Conservation (phyloP, 192 early-diverging fungal species). For the Backusella macrospora region DNA sequence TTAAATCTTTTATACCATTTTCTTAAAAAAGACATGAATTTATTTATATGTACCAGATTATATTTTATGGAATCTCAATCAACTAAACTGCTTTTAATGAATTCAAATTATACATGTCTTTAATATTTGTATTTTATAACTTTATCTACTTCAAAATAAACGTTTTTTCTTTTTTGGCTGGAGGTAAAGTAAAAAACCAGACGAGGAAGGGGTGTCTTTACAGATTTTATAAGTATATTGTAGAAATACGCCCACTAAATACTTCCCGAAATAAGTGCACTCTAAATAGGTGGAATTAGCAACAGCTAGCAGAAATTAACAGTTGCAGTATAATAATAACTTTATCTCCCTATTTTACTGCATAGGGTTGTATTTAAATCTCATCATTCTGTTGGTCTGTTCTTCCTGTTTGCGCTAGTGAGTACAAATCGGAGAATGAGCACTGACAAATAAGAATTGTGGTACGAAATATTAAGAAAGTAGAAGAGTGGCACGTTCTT, state of each 20-base stretch:
- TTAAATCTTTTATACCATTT: neutral
- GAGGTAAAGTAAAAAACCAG: slow-evolving; percentile 2
- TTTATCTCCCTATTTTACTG: slow-evolving; percentile 10
- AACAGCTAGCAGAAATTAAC: slow-evolving; percentile 6
- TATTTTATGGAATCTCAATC: neutral
- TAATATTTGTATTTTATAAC: neutral
- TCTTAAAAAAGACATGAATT: too few species aligned
- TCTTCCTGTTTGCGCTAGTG: slow-evolving; percentile 12
- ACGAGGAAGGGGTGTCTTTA: neutral
- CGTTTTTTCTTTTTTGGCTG: neutral
- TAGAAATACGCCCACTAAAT: neutral
- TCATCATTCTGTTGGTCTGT: slow-evolving; percentile 9
- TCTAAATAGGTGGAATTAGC: neutral
- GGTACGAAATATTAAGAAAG: slow-evolving; percentile 9
- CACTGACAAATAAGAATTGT: slow-evolving; percentile 21
- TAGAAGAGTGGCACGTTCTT: slow-evolving; percentile 22
- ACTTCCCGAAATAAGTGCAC: neutral
- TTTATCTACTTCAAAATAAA: neutral
- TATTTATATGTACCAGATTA: neutral
- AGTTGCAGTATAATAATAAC: neutral
- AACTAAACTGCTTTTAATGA: neutral
- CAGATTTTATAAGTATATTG: neutral
- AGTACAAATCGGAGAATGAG: slow-evolving; percentile 25
- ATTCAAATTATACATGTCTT: neutral
- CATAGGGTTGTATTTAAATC: slow-evolving; percentile 10